Percentiles rank a stretch among this genome's conserved stretches.
Conservation (phyloP, 805 yeast genomes). For the Candida mattraensis region DNA sequence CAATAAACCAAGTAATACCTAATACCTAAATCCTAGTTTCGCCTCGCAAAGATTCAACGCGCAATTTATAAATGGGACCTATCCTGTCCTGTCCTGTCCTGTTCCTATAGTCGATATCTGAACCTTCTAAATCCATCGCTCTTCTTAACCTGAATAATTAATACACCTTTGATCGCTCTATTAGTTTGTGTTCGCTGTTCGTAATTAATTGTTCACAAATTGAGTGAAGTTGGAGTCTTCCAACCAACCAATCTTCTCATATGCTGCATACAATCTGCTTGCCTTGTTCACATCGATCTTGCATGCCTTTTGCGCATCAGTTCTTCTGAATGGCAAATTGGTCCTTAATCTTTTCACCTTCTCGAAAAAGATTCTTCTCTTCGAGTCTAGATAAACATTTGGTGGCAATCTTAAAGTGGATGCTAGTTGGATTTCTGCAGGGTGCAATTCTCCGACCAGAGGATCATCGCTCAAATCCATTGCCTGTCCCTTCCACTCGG, state of each 20-base stretch:
- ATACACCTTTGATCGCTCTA: too few species aligned
- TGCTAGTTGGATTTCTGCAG: constrained; percentile 86
- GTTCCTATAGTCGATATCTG: too few species aligned
- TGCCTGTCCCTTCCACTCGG: constrained; percentile 98
- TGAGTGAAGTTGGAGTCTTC: constrained; percentile 64
- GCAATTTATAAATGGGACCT: too few species aligned
- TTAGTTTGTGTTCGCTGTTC: too few species aligned
- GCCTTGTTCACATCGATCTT: constrained; percentile 97
- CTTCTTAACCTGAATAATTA: too few species aligned
- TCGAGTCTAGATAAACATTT: constrained; percentile 74
- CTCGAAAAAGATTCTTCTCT: constrained; percentile 83
- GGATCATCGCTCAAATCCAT: constrained; percentile 88
- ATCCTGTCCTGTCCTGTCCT: too few species aligned
- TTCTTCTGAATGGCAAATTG: constrained; percentile 84
- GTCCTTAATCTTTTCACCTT: constrained; percentile 73
- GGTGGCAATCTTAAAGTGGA: constrained; percentile 88
- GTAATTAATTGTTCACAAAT: constrained; percentile 16
- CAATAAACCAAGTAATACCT: too few species aligned
- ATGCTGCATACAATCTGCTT: constrained; percentile 84
- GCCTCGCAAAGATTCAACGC: too few species aligned
- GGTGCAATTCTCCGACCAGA: constrained; percentile 69
- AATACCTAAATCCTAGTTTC: too few species aligned
- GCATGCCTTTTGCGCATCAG: constrained; percentile 98
- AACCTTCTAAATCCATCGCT: too few species aligned
- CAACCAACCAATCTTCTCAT: constrained; percentile 90